Conservation (phyloP, 768 basidiomycete species). For the Pisolithus sp. region DNA sequence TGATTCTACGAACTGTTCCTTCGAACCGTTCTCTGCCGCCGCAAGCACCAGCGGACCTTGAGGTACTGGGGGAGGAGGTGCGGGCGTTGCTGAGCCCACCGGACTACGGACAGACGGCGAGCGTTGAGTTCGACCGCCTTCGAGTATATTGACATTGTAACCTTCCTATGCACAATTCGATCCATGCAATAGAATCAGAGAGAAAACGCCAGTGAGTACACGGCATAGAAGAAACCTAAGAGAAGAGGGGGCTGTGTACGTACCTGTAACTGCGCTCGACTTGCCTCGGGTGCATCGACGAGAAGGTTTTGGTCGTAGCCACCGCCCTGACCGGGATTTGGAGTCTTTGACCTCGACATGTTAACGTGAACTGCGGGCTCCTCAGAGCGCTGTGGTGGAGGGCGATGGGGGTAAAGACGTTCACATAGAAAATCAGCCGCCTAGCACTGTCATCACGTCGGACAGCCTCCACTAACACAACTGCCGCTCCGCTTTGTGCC, state of each 20-base stretch:
- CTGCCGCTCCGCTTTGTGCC: no score
- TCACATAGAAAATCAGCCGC: no score
- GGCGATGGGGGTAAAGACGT: background rate
- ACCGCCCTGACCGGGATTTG: background rate
- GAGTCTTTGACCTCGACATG: constrained; percentile 19
- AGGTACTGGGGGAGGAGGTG: constrained; percentile 1
- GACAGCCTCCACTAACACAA: no score
- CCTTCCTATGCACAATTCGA: no score
- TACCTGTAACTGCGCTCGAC: constrained; percentile 39
- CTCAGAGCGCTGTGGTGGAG: background rate
- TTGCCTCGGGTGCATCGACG: constrained; percentile 35
- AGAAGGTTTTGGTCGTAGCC: constrained; percentile 36
- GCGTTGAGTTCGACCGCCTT: constrained; percentile 19
- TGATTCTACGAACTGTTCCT: constrained; percentile 10
- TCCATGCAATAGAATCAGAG: background rate
- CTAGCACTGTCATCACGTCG: no score
- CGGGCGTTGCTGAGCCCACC: constrained; percentile 10
- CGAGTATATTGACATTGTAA: constrained; percentile 37
- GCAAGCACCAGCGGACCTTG: constrained; percentile 5
- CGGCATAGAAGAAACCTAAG: background rate
- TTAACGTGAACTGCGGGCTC: background rate
- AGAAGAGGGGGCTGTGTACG: constrained; percentile 9
- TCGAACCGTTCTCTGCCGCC: constrained; percentile 7
- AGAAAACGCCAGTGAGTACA: background rate
- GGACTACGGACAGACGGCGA: constrained; percentile 14